Conservation (phyloP, 768 basidiomycete genomes). For the Pulveroboletus sp. region DNA sequence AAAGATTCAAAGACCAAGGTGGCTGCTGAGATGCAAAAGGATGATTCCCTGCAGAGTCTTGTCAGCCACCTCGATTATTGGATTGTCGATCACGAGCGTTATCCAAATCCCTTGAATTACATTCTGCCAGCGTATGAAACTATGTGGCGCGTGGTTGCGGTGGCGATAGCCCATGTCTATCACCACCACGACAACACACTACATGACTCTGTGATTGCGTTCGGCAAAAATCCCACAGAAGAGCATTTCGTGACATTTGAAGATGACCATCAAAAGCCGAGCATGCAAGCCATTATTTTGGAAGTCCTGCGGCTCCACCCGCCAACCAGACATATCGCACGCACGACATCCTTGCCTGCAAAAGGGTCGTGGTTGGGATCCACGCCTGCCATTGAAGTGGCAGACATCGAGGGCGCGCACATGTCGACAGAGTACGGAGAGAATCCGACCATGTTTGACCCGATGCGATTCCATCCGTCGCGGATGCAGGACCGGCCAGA, state of each 20-base stretch:
- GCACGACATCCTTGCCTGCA: too few species aligned
- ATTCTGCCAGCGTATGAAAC: conserved; percentile 64
- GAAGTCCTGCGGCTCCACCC: conserved; percentile 31
- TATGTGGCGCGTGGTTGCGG: conserved; percentile 59
- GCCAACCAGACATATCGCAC: conserved; percentile 23
- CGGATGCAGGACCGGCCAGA: conserved; percentile 20
- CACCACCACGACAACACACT: conserved; percentile 22
- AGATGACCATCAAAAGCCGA: conserved; percentile 10
- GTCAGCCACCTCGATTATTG: conserved; percentile 33
- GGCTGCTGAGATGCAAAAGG: conserved; percentile 8
- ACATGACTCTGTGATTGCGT: conserved; percentile 23
- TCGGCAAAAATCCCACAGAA: conserved; percentile 24
- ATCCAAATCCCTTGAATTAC: conserved; percentile 44
- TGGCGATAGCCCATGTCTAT: conserved; percentile 35
- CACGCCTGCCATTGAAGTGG: conserved; percentile 15
- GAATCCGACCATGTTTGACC: conserved; percentile 43
- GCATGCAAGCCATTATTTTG: conserved; percentile 24
- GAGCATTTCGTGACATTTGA: conserved; percentile 14
- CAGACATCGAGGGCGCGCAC: conserved; percentile 23
- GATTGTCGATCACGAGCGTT: conserved; percentile 29
- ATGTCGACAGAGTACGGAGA: conserved; percentile 22
- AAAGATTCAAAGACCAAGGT: conserved; percentile 21
- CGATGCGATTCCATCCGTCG: conserved; percentile 38
- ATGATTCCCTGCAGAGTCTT: conserved; percentile 31
- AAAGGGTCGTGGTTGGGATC: conserved; percentile 12